These are phyloP conservation scores for Botryotinia convoluta DNA, from an alignment of 2,329 filamentous ascomycete species.

Conservation along the genomic window DNA sequence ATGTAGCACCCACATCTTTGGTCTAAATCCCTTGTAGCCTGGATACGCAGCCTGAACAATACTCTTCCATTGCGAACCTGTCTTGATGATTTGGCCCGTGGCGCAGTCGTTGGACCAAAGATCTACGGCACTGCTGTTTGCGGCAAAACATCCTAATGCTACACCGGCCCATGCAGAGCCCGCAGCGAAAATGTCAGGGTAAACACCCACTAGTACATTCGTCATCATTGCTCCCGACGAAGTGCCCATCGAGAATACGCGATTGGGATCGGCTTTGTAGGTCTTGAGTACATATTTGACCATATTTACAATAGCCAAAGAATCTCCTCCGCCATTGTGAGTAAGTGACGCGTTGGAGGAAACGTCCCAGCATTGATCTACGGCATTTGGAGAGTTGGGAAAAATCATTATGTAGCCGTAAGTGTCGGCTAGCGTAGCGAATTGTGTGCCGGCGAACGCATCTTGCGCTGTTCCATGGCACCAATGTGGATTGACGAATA, in stretches of 20 bases:
- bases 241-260: conserved; percentile 53
- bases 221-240: conserved; percentile 49
- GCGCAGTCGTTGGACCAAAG: conserved; percentile 54
- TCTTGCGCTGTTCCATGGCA: conserved; percentile 44
- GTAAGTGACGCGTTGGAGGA: conserved; percentile 47
- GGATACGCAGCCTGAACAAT: conserved; percentile 38
- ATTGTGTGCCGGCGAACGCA: conserved; percentile 41
- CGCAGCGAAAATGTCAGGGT: conserved; percentile 49
- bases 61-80: conserved; percentile 48
- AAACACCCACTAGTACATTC: conserved; percentile 48
- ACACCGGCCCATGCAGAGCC: conserved; percentile 46
- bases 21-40: conserved; percentile 36
- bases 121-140: conserved; percentile 40
- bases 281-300: conserved; percentile 52
- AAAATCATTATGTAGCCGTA: conserved; percentile 61
- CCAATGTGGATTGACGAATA: conserved; percentile 35
- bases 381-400: conserved; percentile 49
- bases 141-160: conserved; percentile 44
- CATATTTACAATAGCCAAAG: conserved; percentile 57
- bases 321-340: conserved; percentile 57
- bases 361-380: conserved; percentile 59
- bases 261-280: conserved; percentile 50
- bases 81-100: conserved; percentile 24
- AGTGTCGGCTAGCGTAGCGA: conserved; percentile 50
- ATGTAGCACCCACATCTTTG: conserved; percentile 35